Evolutionary conservation across 345 rosid genomes (phyloP).

Genomic region (Dipteronia dyeriana): DNA sequence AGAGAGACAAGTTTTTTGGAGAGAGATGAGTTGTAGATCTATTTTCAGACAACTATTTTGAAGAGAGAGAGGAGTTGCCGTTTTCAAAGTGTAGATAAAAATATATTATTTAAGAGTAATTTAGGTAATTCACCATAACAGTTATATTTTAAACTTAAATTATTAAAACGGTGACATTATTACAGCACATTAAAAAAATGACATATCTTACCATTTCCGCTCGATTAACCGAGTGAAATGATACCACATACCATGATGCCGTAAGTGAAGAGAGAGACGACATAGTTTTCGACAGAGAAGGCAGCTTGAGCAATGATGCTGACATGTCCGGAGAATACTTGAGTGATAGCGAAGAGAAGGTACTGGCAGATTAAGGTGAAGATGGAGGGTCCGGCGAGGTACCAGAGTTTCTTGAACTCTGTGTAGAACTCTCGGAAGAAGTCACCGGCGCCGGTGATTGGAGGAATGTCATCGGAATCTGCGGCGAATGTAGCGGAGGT

Average conservation of each 20-base stretch:
- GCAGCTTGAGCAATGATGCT: conserved; percentile 74
- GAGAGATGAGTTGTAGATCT: no score
- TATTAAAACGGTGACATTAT: no score
- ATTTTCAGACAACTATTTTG: no score
- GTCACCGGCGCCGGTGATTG: conserved; percentile 41
- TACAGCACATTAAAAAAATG: no score
- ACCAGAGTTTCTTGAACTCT: conserved; percentile 74
- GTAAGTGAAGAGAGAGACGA: conserved; percentile 83
- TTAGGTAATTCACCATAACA: no score
- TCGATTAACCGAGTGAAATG: no score
- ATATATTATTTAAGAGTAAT: no score
- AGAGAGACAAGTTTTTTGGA: no score
- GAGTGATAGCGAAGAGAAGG: conserved; percentile 82
- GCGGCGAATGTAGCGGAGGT: conserved; percentile 38
- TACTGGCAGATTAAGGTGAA: conserved; percentile 72
- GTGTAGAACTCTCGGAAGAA: conserved; percentile 53
- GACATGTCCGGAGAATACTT: conserved; percentile 71
- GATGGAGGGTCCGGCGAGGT: conserved; percentile 84
- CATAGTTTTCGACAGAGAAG: conserved; percentile 77
- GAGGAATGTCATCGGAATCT: conserved; percentile 57
- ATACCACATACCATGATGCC: conserved; percentile 59
- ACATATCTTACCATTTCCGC: no score
- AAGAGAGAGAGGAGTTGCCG: no score
- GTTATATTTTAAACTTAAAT: no score
- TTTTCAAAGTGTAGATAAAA: no score